Evolutionary conservation across 148 eudicot genomes (phyloP).

Genomic region (Rhododendron ovatum): DNA sequence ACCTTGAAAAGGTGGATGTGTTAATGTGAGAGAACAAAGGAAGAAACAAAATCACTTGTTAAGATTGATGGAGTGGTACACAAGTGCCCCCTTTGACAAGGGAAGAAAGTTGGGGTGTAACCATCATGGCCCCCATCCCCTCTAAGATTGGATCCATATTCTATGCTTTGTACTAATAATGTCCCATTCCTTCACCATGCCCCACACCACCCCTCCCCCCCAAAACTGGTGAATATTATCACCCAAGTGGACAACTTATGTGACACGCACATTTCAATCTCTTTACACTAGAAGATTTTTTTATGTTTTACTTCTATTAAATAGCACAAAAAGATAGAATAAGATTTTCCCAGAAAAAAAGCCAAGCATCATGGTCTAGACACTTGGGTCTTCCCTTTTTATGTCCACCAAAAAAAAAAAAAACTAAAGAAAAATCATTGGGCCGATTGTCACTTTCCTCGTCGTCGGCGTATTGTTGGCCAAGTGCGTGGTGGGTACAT

Average conservation of each 20-base stretch:
- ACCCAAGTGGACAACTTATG: constrained; percentile 3
- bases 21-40: neutral
- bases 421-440: neutral
- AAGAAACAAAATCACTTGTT: constrained; percentile 13
- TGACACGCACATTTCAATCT: constrained; percentile 7
- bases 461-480: neutral
- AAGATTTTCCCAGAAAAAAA: neutral
- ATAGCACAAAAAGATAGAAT: neutral
- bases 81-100: constrained; percentile 15
- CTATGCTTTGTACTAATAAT: constrained; percentile 6
- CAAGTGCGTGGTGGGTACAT: constrained; percentile 14
- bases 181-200: constrained; percentile 8
- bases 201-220: neutral
- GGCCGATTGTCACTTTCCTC: constrained; percentile 3
- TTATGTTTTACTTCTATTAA: neutral
- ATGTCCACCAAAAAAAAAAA: neutral
- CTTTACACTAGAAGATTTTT: neutral
- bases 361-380: neutral
- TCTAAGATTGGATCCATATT: constrained; percentile 15
- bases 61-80: constrained; percentile 17
- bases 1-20: neutral
- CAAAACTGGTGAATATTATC: constrained; percentile 1
- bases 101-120: constrained; percentile 15
- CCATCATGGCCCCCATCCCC: constrained; percentile 22
- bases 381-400: neutral